A percentile compares a stretch with the other conserved stretches of the same genome.
phyloP scores from a whole-genome alignment of 2,329 filamentous ascomycete genomes.

The Colletotrichum tropicale region DNA sequence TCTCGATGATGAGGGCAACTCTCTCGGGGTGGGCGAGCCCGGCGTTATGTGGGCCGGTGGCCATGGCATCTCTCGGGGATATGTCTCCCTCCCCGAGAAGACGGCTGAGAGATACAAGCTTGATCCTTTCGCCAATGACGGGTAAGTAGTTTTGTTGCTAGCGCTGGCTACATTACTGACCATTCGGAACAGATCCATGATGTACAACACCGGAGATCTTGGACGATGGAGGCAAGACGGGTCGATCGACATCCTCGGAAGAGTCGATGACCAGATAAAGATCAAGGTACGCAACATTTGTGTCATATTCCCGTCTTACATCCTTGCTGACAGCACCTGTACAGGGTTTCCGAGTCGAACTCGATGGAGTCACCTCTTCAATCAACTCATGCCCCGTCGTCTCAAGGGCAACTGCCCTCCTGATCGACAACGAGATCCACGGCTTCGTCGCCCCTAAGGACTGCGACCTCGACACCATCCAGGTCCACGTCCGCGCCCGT shows the following conservation, averaged over 20 bases:
- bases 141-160: conserved; percentile 37
- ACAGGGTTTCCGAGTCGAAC: conserved; percentile 61
- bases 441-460: conserved; percentile 44
- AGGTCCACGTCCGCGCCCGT: conserved; percentile 39
- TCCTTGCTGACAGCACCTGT: not conserved
- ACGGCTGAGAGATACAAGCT: conserved; percentile 53
- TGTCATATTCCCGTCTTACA: not conserved
- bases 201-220: conserved; percentile 67
- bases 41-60: conserved; percentile 65
- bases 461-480: conserved; percentile 38
- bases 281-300: conserved; percentile 31
- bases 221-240: conserved; percentile 60
- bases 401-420: conserved; percentile 48
- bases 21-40: conserved; percentile 48
- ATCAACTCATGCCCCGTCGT: conserved; percentile 51
- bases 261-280: conserved; percentile 66
- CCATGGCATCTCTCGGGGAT: conserved; percentile 58
- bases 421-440: conserved; percentile 52
- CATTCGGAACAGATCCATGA: conserved; percentile 40
- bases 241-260: conserved; percentile 58
- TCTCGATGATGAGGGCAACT: conserved; percentile 45
- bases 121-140: conserved; percentile 56
- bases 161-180: fast-evolving
- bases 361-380: conserved; percentile 59
- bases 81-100: conserved; percentile 57